Evolutionary conservation across 176 grass and related monocot genomes (phyloP).

Genomic region (Phyllostachys edulis): DNA sequence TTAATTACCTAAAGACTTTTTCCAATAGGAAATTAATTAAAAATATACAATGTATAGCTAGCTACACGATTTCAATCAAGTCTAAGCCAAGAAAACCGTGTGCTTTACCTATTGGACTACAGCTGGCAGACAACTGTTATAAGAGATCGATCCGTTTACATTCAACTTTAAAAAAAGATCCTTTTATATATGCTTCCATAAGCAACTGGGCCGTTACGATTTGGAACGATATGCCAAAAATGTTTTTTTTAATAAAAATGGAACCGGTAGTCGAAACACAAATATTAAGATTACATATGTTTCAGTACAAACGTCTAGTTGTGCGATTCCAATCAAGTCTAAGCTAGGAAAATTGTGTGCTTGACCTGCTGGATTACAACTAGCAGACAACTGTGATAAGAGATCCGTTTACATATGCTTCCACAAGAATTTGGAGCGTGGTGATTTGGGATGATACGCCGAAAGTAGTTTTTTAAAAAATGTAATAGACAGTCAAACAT

Average conservation of each 20-base stretch:
- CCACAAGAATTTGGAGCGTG: not conserved
- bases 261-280: not conserved
- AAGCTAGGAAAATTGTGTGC: not conserved
- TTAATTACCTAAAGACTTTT: not conserved
- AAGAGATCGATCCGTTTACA: not conserved
- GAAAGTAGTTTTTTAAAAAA: not conserved
- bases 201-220: not conserved
- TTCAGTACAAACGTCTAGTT: not conserved
- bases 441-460: not conserved
- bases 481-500: not conserved
- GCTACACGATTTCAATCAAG: not conserved
- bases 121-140: not conserved
- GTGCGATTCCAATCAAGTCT: not conserved
- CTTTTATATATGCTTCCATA: not conserved
- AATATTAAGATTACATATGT: not conserved
- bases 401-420: not conserved
- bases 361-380: not conserved
- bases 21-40: not conserved
- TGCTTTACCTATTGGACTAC: not conserved
- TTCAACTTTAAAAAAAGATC: not conserved
- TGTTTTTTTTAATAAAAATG: not conserved
- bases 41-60: not conserved
- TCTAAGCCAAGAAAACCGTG: not conserved
- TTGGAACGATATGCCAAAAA: not conserved
- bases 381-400: not conserved